Base-by-base conservation (phyloP, 208 protist genomes). In the Wallacemonas rigidus region DNA sequence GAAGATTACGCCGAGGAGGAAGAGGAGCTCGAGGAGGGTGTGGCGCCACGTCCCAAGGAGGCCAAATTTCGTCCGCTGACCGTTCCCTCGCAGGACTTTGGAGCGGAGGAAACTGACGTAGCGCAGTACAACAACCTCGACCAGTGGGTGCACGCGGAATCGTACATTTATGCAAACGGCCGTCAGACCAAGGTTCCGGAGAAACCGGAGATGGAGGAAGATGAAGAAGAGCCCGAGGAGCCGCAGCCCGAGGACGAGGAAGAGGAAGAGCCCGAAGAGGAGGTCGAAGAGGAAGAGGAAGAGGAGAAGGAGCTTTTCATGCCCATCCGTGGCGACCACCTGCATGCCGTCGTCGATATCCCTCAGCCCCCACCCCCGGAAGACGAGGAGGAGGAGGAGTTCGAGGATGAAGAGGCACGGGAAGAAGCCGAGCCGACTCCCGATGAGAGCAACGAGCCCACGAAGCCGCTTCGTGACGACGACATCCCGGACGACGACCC, bases 101-200 rank as follows among this genome's bases (percentile, higher is more conserved):
- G 75, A 3, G 81, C 81, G 12, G 91, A 96, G 53, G 89, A 94
- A 55, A 68, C 80, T 39, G 93, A 93, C 51, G 88, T 97, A n/a
- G 84, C 82, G 26, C 82, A 86, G 61, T 81, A 94, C 64, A 82
- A 83, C 43, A 74, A 74, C 50, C 76, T 87, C 2, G 83, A 95
- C 62, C 94, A 90, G 72, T 98, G 96, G 96, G 87, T 95, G 38
- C 96, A 98, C 75, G 76, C 85, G 3, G 85, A 90, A 43, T 70
- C 67, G 44, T 87, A 89, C 71, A 91, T 98, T 43, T 93, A 91
- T 72, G 84, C 79, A 47, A 96, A 92, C 69, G 96, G 96, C 35
- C 85, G 96, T 35, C 86, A 92, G 67, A 97, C 92, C 11, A 95
- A 94, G 81, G 86, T 97, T 48, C 94, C 94, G 5, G 85, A 89